Percentiles rank a stretch among this genome's conserved stretches.
These are phyloP conservation scores for Annulohypoxylon maeteangense DNA, from an alignment of 495 filamentous ascomycete genomes.

Conservation along the genomic window DNA sequence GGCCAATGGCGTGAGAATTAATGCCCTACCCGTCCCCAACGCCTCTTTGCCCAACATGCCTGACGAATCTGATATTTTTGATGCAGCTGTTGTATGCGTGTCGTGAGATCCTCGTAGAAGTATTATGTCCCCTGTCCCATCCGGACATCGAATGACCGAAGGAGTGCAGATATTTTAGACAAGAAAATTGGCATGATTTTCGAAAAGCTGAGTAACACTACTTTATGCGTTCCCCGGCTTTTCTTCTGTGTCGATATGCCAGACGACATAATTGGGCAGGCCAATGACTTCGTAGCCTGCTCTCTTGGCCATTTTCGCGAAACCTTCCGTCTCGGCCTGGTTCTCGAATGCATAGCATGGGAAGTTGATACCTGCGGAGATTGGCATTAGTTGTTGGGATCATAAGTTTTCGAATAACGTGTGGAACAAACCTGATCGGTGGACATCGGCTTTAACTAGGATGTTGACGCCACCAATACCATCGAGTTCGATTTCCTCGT, in stretches of 20 bases:
- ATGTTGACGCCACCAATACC: slow-evolving; percentile 98
- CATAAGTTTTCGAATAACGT: neutral
- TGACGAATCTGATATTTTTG: slow-evolving; percentile 42
- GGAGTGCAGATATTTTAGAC: slow-evolving; percentile 31
- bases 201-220: slow-evolving; percentile 8
- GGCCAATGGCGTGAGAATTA: slow-evolving; percentile 27
- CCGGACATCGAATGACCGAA: slow-evolving; percentile 44
- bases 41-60: slow-evolving; percentile 42
- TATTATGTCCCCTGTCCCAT: slow-evolving; percentile 47
- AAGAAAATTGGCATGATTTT: slow-evolving; percentile 33
- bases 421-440: slow-evolving; percentile 78
- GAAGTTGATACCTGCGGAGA: slow-evolving; percentile 88
- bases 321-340: slow-evolving; percentile 98
- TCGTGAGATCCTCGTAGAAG: slow-evolving; percentile 54
- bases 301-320: slow-evolving; percentile 98
- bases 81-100: slow-evolving; percentile 46
- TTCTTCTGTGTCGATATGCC: slow-evolving; percentile 99
- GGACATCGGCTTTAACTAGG: slow-evolving; percentile 95
- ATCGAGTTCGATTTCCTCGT: slow-evolving; percentile 89
- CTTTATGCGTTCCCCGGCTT: slow-evolving; percentile 81
- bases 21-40: slow-evolving; percentile 42
- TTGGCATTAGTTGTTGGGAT: slow-evolving; percentile 12
- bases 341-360: slow-evolving; percentile 98
- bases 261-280: slow-evolving; percentile 96
- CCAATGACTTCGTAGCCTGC: slow-evolving; percentile 93